Conservation (phyloP, 768 basidiomycete species). For the Phaeotremella fagi region DNA sequence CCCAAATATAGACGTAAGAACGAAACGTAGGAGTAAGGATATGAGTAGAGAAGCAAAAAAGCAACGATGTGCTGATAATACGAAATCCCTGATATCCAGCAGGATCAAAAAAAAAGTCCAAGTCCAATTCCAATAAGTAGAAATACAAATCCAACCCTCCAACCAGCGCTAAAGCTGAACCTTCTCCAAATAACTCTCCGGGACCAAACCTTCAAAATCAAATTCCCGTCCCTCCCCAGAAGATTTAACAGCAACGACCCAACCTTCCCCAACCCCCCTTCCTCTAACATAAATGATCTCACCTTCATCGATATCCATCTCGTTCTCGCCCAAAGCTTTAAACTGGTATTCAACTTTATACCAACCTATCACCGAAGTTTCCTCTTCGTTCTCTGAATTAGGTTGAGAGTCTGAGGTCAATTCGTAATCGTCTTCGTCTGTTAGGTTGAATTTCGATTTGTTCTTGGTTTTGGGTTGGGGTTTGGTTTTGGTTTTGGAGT, state of each 20-base stretch:
- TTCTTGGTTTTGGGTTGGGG: not conserved
- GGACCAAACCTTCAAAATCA: conserved; percentile 22
- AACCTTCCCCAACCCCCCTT: conserved; percentile 40
- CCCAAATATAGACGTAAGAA: no score
- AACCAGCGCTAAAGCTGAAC: conserved; percentile 4
- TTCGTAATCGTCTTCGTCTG: conserved; percentile 3
- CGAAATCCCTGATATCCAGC: no score
- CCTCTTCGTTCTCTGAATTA: no score
- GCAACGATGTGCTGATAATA: no score
- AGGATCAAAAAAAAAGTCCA: not conserved
- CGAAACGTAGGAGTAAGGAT: no score
- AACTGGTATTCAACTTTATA: conserved; percentile 37
- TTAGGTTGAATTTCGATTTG: not conserved
- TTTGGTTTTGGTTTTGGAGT: not conserved
- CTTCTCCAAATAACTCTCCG: conserved; percentile 24
- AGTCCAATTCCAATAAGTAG: not conserved
- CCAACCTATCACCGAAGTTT: no score
- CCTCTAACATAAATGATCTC: conserved; percentile 34
- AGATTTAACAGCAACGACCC: conserved; percentile 34
- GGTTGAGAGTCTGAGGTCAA: conserved; percentile 15
- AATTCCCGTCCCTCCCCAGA: conserved; percentile 2
- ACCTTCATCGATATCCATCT: conserved; percentile 33
- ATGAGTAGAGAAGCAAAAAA: no score
- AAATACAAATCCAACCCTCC: not conserved
- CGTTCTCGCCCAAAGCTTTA: conserved; percentile 30